A percentile compares a stretch with the other conserved stretches of the same genome.
Evolutionary conservation across 441 rosid genomes (phyloP).

Genomic region (Gossypium schwendimanii): DNA sequence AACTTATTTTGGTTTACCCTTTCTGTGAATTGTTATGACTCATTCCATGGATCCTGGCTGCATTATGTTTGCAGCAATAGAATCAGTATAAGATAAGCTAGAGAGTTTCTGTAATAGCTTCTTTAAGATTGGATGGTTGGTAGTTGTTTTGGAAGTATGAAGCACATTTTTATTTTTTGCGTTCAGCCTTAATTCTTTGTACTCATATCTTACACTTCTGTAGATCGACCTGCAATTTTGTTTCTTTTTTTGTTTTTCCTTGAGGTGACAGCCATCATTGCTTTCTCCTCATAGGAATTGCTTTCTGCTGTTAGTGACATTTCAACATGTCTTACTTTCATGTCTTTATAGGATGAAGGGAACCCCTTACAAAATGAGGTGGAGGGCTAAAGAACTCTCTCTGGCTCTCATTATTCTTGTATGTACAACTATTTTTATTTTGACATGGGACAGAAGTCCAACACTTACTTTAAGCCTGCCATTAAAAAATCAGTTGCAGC

Average conservation of each 20-base stretch:
- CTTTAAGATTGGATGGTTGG: background rate
- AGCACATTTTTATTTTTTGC: background rate
- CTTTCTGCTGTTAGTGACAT: background rate
- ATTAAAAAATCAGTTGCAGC: constrained; percentile 42
- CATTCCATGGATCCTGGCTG: background rate
- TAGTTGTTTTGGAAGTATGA: background rate
- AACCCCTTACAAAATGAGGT: constrained; percentile 34
- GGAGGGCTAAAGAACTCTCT: constrained; percentile 51
- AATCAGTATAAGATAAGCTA: background rate
- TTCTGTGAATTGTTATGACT: background rate
- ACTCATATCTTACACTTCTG: background rate
- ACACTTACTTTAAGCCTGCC: constrained; percentile 40
- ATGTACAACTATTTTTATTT: constrained; percentile 52
- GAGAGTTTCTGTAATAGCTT: background rate
- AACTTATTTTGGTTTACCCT: background rate
- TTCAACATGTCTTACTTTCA: background rate
- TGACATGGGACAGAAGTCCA: constrained; percentile 60
- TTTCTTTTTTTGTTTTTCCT: background rate
- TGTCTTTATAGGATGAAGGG: constrained; percentile 58
- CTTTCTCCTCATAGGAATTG: background rate
- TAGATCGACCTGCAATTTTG: background rate
- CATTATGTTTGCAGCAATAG: background rate
- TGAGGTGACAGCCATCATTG: background rate
- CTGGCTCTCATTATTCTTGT: constrained; percentile 56
- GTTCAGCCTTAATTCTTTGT: background rate